phyloP scores from a whole-genome alignment of 2,329 filamentous ascomycete genomes.

The Xylaria sp. region DNA sequence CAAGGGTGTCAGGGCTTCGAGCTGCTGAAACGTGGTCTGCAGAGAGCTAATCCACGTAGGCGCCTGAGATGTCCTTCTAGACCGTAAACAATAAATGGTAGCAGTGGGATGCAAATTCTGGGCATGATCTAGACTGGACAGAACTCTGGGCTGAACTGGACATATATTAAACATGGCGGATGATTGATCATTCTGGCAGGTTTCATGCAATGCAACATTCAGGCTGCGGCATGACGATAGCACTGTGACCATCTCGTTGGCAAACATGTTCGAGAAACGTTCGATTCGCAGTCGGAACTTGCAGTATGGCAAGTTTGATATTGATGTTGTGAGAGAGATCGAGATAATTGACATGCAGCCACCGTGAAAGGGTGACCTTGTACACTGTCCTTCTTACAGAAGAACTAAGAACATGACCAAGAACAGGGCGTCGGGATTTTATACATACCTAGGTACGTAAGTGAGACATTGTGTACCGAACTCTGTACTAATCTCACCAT shows the following conservation, averaged over 20 bases:
- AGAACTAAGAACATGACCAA: conserved; percentile 28
- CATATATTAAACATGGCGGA: conserved; percentile 4
- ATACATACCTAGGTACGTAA: too few species aligned
- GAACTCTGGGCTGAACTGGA: not conserved
- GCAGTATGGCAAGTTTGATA: too few species aligned
- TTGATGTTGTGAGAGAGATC: too few species aligned
- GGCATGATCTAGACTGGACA: not conserved
- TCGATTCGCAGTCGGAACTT: conserved; percentile 15
- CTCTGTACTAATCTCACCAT: not conserved
- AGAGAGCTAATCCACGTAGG: conserved; percentile 20
- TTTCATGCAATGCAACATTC: conserved; percentile 34
- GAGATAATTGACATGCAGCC: too few species aligned
- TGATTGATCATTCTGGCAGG: conserved; percentile 14
- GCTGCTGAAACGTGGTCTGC: conserved; percentile 29
- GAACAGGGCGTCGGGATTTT: conserved; percentile 9
- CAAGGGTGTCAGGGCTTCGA: conserved; percentile 12
- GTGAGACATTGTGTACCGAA: not conserved
- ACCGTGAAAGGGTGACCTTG: too few species aligned
- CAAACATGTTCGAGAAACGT: conserved; percentile 22
- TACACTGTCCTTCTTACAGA: conserved; percentile 9
- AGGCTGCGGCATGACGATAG: conserved; percentile 22
- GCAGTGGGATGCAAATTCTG: conserved; percentile 19
- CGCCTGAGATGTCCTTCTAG: conserved; percentile 9
- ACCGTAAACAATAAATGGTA: conserved; percentile 5
- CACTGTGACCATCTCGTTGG: conserved; percentile 14